phyloP scores from a whole-genome alignment of 2,329 filamentous ascomycete species.

The Diaporthe longicolla region DNA sequence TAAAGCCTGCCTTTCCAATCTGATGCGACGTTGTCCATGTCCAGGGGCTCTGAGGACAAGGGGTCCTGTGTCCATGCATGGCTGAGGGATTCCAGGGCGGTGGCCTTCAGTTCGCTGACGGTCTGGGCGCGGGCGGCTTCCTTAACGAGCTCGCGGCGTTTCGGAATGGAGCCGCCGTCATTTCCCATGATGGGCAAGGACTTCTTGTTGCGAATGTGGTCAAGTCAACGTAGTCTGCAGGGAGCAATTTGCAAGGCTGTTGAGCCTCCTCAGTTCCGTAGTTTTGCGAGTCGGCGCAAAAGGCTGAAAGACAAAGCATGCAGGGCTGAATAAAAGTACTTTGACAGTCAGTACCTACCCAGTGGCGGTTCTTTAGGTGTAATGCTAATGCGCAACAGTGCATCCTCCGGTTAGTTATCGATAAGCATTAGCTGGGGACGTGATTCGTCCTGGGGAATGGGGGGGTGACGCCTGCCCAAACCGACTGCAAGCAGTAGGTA shows the following conservation, averaged over 20 bases:
- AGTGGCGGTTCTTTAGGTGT: no score
- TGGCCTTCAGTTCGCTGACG: slow-evolving; percentile 89
- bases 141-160: slow-evolving; percentile 94
- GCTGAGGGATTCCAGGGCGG: slow-evolving; percentile 84
- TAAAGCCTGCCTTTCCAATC: slow-evolving; percentile 87
- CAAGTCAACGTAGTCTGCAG: no score
- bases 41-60: slow-evolving; percentile 83
- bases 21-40: slow-evolving; percentile 80
- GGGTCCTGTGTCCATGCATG: slow-evolving; percentile 92
- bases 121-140: slow-evolving; percentile 88
- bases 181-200: slow-evolving; percentile 81
- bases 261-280: not conserved
- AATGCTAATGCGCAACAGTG: not conserved
- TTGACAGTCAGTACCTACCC: no score
- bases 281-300: slow-evolving; percentile 38
- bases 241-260: not conserved
- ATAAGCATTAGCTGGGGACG: slow-evolving; percentile 26
- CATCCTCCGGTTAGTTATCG: slow-evolving; percentile 8
- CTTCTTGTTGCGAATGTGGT: not conserved
- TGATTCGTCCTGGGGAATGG: slow-evolving; percentile 13
- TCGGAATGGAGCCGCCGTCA: slow-evolving; percentile 97
- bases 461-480: slow-evolving; percentile 1
- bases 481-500: slow-evolving; percentile 18
- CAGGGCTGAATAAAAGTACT: no score
- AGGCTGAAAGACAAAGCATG: not conserved